Percentiles rank a stretch among this genome's conserved stretches.
Conservation (phyloP, 176 grass and related monocot genomes). For the Coix lacrymajobi region DNA sequence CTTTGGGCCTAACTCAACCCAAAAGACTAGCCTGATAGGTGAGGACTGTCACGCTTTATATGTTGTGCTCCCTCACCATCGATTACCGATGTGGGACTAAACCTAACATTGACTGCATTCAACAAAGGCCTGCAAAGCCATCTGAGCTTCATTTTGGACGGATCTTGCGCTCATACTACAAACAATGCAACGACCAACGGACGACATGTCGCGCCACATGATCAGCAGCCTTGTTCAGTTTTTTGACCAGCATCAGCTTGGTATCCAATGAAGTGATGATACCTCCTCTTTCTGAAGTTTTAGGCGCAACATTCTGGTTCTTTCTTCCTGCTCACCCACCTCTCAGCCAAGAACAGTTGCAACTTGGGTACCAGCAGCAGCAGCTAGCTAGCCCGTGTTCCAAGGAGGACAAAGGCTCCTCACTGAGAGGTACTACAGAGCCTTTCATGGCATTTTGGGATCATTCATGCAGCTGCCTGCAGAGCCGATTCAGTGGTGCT, state of each 20-base stretch:
- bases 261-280: constrained; percentile 19
- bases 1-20: too few species aligned
- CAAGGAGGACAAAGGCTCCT: neutral
- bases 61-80: too few species aligned
- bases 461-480: neutral
- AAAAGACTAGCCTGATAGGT: too few species aligned
- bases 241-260: neutral
- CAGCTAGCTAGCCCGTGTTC: neutral
- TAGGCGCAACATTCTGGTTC: neutral
- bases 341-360: neutral
- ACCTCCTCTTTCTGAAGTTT: neutral
- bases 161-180: neutral
- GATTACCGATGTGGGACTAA: too few species aligned
- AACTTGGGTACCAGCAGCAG: neutral
- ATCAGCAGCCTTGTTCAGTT: neutral
- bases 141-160: neutral
- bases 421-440: neutral
- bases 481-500: neutral
- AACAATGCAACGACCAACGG: neutral
- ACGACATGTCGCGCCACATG: constrained; percentile 24
- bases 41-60: too few species aligned
- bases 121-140: neutral
- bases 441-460: neutral
- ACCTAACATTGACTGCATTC: constrained; percentile 17
- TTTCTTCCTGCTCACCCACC: constrained; percentile 3